Evolutionary conservation across 345 rosid genomes (phyloP), one percentile per base, ranked within the genome.

Genomic region (Ailanthus altissimus): DNA sequence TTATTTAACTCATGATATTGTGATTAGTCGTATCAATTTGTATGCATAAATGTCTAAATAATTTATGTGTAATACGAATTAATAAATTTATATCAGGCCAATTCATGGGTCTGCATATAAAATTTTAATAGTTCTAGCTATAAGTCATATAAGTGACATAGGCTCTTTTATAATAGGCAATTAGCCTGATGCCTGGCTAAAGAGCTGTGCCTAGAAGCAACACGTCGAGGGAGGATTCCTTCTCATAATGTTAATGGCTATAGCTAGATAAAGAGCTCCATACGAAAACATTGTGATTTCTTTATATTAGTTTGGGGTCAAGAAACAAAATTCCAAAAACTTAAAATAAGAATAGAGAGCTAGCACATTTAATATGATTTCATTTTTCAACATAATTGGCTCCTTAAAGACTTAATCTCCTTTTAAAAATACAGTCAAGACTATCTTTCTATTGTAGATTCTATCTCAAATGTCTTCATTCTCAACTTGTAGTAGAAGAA

Each of bases 401-500:
- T 72, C 43, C 38, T 32, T 0, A 1, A 40, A 59, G 70, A 81
- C 77, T 75, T 25, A 18, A 20, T 36, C 6, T 49, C 43, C 21
- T 61, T 21, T 5, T 45, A 56, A 47, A 63, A 75, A 65, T 4
- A 26, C 14, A 53, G 2, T 6, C 14, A 43, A 46, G 26, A 58
- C 75, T 75, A 81, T 82, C 84, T 26, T 47, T 70, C 28, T 58
- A 11, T 66, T 13, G 59, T 72, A 50, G 53, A 51, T 77, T 71
- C 80, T 66, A 77, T 74, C 82, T 77, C 78, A 68, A 68, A 61
- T 84, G 83, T 67, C 83, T 77, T 75, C 77, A 73, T 59, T 62
- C 47, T 82, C 86, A 71, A 72, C 84, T 78, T 71, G 82, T 77
- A 53, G 21, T 11, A 69, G 62, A 67, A 60, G 70, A 25, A 62